A percentile compares a stretch with the other conserved stretches of the same genome.
Evolutionary conservation across 352 stramenopile species (phyloP).

Genomic region (Blastocystis sp.): DNA sequence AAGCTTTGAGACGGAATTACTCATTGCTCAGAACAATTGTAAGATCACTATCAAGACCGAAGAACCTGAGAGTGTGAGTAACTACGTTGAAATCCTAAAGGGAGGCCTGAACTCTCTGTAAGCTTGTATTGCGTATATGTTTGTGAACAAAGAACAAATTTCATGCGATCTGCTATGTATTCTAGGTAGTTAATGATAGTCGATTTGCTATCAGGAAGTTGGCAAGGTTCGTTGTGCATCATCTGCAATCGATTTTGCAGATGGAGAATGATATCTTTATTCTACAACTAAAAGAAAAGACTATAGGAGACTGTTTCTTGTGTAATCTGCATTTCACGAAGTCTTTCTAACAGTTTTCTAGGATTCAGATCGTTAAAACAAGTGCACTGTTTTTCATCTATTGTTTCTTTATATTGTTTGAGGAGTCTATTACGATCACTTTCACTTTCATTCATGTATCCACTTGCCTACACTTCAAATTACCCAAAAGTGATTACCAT

Average conservation of each 20-base stretch:
- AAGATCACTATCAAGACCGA: constrained; percentile 63
- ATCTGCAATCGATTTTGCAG: not conserved
- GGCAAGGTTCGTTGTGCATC: not conserved
- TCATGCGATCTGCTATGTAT: not conserved
- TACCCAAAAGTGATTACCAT: not conserved
- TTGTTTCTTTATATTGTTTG: not conserved
- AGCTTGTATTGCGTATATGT: constrained; percentile 13
- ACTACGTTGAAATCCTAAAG: constrained; percentile 63
- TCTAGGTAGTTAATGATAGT: not conserved
- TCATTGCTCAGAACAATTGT: constrained; percentile 61
- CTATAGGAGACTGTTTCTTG: not conserved
- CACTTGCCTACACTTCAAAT: not conserved
- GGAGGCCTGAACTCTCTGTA: constrained; percentile 49
- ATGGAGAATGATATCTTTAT: not conserved
- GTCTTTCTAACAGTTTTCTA: not conserved
- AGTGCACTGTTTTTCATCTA: not conserved
- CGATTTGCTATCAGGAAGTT: not conserved
- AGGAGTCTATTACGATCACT: not conserved
- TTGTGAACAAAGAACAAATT: not conserved
- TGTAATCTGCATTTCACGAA: not conserved
- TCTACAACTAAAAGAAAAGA: not conserved
- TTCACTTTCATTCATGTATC: not conserved
- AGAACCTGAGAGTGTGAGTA: constrained; percentile 1
- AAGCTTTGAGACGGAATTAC: constrained; percentile 43
- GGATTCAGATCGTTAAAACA: not conserved